These are phyloP conservation scores for Calonectria ilicicola DNA, from an alignment of 2,329 filamentous ascomycete genomes.

Conservation along the genomic window DNA sequence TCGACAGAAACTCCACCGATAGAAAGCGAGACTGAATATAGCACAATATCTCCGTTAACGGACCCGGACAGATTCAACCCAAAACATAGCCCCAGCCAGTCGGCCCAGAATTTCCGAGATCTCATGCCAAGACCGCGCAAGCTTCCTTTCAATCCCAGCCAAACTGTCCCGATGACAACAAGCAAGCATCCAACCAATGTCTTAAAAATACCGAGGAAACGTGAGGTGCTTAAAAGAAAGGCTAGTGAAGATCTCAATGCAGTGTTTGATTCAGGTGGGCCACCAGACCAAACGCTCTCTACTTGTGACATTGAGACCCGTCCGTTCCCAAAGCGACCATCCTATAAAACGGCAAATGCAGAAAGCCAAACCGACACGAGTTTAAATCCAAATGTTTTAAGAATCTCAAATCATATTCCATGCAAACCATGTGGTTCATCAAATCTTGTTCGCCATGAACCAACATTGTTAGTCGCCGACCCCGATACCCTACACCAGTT, in stretches of 20 bases:
- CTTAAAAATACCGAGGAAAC: neutral
- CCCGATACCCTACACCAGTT: conserved; percentile 37
- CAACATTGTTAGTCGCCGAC: conserved; percentile 42
- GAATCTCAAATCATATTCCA: neutral
- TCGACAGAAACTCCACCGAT: neutral
- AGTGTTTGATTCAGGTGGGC: neutral
- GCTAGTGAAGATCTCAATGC: neutral
- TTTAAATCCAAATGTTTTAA: neutral
- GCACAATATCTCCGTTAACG: neutral
- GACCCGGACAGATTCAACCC: neutral
- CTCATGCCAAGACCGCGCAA: conserved; percentile 47
- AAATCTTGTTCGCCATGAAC: neutral
- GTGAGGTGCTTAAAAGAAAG: neutral
- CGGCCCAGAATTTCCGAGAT: conserved; percentile 37
- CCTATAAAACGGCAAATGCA: neutral
- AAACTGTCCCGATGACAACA: neutral
- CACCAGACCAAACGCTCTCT: neutral
- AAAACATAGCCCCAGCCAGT: neutral
- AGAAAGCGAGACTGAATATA: no score
- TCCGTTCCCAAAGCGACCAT: no score
- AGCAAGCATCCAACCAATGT: neutral
- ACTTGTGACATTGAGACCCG: neutral
- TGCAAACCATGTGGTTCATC: no score
- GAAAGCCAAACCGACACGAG: no score
- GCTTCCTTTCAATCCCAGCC: conserved; percentile 41